Evolutionary conservation across 495 filamentous ascomycete genomes (phyloP), one percentile per base, ranked within the genome.

Genomic region (Acidiella bohemica): DNA sequence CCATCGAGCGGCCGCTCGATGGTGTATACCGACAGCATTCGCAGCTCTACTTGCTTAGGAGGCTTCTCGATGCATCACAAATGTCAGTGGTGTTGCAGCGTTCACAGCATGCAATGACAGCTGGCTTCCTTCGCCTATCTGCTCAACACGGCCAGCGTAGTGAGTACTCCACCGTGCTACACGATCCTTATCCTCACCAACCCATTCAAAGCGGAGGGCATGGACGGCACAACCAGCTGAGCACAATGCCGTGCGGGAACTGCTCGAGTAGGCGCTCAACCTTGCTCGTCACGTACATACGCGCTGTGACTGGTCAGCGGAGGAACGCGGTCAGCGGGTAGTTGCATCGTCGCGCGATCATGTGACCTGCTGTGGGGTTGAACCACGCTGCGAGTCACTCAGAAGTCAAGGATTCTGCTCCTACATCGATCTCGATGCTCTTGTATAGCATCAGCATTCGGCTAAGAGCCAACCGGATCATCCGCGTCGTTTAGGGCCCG

Each of bases 211-310:
- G 16, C 32, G 14, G 16, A 19, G 6, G 13, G 19, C 19, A 34
- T 17, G 32, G 12, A 17, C 5, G 32, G 21, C 21, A 18, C 20
- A 24, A 17, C 7, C 19, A 24, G 14, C 20, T 22, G 23, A 24
- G 19, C 18, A 23, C 3, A 37, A 25, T 8, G 36, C 26, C 24
- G 36, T 28, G 26, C 24, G 24, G 24, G 12, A 20, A 16, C 36
- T 39, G 30, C 28, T 23, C 36, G 36, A 23, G 14, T 14, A 39
- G 36, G 13, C 28, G 11, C 26, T 16, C 24, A 9, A 39, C 18
- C 36, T 25, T 39, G 36, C 24, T 26, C 18, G 21, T 29, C 36
- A 39, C 36, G 26, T 30, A 23, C 18, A 11, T 28, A 39, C 26
- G 36, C 14, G 36, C 26, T 21, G 2, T 39, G 36, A 39, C 7